Conservation (phyloP, 371 early-diverging fungal genomes). For the Mucor sp. region DNA sequence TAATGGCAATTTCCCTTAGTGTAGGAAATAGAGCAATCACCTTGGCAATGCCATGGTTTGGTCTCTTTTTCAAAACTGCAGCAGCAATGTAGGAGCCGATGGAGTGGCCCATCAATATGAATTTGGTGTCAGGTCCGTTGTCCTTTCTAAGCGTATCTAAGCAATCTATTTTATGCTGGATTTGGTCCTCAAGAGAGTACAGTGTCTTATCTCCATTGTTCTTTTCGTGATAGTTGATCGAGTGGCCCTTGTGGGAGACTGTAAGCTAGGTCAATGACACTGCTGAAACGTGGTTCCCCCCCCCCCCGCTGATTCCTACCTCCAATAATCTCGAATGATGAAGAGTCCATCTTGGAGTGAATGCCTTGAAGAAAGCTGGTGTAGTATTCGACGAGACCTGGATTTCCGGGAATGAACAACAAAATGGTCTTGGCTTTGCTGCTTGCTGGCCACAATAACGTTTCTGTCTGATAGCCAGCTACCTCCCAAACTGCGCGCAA, state of each 20-base stretch:
- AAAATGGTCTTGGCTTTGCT: conserved; percentile 42
- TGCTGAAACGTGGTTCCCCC: neutral
- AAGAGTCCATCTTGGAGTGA: conserved; percentile 28
- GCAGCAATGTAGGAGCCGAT: conserved; percentile 68
- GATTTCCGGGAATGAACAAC: conserved; percentile 70
- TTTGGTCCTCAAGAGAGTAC: conserved; percentile 63
- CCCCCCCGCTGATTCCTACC: conserved; percentile 29
- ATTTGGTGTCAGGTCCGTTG: conserved; percentile 53
- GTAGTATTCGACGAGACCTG: conserved; percentile 76
- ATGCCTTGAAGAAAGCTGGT: conserved; percentile 59
- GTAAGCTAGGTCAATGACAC: neutral
- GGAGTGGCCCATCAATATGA: conserved; percentile 69
- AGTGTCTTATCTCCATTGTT: conserved; percentile 17
- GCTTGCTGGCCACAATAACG: conserved; percentile 57
- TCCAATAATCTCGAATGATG: conserved; percentile 55
- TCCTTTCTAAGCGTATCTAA: conserved; percentile 54
- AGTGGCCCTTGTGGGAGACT: conserved; percentile 66
- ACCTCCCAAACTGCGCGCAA: conserved; percentile 53
- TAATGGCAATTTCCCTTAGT: conserved; percentile 70
- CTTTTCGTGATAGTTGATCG: conserved; percentile 33
- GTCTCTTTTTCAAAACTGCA: conserved; percentile 58
- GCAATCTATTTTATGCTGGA: conserved; percentile 67
- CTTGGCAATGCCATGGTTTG: conserved; percentile 58
- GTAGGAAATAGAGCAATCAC: conserved; percentile 80
- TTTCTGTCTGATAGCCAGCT: conserved; percentile 50